These are phyloP conservation scores for Penicillium canescens DNA, from an alignment of 495 filamentous ascomycete genomes.

Conservation along the genomic window DNA sequence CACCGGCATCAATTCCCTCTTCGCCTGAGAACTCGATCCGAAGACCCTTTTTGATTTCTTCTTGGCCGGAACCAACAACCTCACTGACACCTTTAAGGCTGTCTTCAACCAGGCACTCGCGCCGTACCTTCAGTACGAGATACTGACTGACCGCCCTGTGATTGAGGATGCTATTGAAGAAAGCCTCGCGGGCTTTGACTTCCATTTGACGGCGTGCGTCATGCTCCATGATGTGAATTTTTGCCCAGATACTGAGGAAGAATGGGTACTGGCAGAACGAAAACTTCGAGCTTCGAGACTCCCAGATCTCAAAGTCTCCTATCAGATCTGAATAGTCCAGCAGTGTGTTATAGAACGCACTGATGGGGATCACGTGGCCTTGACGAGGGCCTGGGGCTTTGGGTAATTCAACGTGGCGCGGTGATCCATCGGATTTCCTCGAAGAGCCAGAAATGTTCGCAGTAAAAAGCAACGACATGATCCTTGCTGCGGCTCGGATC, in stretches of 20 bases:
- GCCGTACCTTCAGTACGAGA: slow-evolving; percentile 73
- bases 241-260: slow-evolving; percentile 89
- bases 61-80: slow-evolving; percentile 75
- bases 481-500: slow-evolving; percentile 74
- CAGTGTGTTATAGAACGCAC: slow-evolving; percentile 83
- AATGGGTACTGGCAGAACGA: slow-evolving; percentile 95
- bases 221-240: slow-evolving; percentile 89
- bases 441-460: slow-evolving; percentile 66
- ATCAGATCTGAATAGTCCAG: slow-evolving; percentile 85
- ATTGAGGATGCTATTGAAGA: slow-evolving; percentile 83
- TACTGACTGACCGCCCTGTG: slow-evolving; percentile 76
- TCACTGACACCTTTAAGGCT: slow-evolving; percentile 86
- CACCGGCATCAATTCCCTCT: slow-evolving; percentile 90
- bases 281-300: slow-evolving; percentile 71
- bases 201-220: slow-evolving; percentile 93
- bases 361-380: slow-evolving; percentile 71
- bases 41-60: slow-evolving; percentile 91
- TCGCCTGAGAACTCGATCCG: slow-evolving; percentile 86
- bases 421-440: slow-evolving; percentile 29
- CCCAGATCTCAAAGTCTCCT: slow-evolving; percentile 88
- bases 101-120: slow-evolving; percentile 91
- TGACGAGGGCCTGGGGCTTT: slow-evolving; percentile 48
- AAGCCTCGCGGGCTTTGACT: slow-evolving; percentile 84
- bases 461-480: slow-evolving; percentile 80
- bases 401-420: slow-evolving; percentile 17